Conservation (phyloP, 192 early-diverging fungal genomes). For the Rhizoclosmatium globosum region DNA sequence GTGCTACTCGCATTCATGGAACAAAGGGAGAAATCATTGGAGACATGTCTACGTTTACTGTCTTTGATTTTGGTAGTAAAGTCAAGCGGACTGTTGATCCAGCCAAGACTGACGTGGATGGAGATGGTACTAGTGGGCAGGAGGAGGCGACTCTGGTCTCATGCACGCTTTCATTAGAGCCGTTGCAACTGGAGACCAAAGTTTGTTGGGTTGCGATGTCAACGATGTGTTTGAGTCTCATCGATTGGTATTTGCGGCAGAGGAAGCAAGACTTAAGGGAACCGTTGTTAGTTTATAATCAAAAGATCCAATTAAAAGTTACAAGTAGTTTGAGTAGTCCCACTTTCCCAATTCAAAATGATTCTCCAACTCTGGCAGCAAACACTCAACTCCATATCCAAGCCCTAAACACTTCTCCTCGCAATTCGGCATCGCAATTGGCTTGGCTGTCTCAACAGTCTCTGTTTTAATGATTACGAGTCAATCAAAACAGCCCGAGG, state of each 20-base stretch:
- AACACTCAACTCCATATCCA: no score
- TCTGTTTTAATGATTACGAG: no score
- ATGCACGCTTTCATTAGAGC: slow-evolving; percentile 51
- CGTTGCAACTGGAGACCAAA: slow-evolving; percentile 37
- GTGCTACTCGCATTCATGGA: slow-evolving; percentile 63
- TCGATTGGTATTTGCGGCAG: slow-evolving; percentile 58
- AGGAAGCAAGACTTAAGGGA: slow-evolving; percentile 49
- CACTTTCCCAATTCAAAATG: no score
- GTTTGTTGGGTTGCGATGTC: slow-evolving; percentile 45
- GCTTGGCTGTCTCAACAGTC: no score
- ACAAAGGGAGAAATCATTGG: slow-evolving; percentile 62
- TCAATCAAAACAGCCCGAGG: no score
- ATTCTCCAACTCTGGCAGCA: no score
- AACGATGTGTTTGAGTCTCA: slow-evolving; percentile 49
- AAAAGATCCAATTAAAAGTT: no score
- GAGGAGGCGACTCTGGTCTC: slow-evolving; percentile 58
- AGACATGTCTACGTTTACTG: slow-evolving; percentile 55
- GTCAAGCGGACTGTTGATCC: slow-evolving; percentile 39
- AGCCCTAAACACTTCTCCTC: no score
- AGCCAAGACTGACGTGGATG: slow-evolving; percentile 4
- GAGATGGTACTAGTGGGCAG: slow-evolving; percentile 45
- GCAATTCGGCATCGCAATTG: no score
- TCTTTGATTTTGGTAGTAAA: slow-evolving; percentile 55
- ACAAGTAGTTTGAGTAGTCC: no score
- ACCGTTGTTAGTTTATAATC: slow-evolving; percentile 48